Evolutionary conservation across 1,139 yeast species (phyloP).

Genomic region (Sugiyamaella novakii): DNA sequence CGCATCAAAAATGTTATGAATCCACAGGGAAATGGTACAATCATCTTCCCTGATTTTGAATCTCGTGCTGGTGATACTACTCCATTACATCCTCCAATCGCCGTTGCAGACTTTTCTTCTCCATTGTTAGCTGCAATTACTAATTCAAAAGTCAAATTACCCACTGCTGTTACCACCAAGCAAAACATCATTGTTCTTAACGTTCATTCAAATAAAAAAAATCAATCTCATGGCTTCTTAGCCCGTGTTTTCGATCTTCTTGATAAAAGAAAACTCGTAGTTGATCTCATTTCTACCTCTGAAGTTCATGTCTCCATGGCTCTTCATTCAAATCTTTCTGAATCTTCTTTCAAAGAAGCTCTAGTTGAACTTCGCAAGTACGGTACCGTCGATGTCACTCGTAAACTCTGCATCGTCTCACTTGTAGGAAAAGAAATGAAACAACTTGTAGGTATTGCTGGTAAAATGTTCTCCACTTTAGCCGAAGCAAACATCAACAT

Average conservation of each 20-base stretch:
- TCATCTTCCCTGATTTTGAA: constrained; percentile 91
- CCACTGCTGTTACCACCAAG: constrained; percentile 96
- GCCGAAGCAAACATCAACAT: constrained; percentile 92
- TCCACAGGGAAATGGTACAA: constrained; percentile 87
- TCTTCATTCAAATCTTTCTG: constrained; percentile 66
- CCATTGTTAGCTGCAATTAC: constrained; percentile 38
- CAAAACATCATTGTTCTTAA: constrained; percentile 89
- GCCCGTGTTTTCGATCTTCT: constrained; percentile 87
- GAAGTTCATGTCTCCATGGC: constrained; percentile 99
- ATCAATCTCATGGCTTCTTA: constrained; percentile 90
- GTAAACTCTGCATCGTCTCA: constrained; percentile 86
- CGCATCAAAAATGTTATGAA: constrained; percentile 94
- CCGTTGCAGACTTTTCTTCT: constrained; percentile 55
- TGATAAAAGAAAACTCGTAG: constrained; percentile 83
- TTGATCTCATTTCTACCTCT: constrained; percentile 92
- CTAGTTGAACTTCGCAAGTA: constrained; percentile 72
- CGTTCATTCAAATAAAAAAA: constrained; percentile 90
- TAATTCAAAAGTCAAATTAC: constrained; percentile 54
- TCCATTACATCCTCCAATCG: constrained; percentile 93
- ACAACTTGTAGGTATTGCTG: constrained; percentile 94
- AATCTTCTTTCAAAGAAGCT: constrained; percentile 64
- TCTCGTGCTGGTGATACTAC: constrained; percentile 84
- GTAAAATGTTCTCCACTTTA: constrained; percentile 91
- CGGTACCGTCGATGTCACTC: constrained; percentile 87
- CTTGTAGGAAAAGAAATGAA: constrained; percentile 97